phyloP scores from a whole-genome alignment of 2,329 filamentous ascomycete genomes.

The Colletotrichum viniferum region DNA sequence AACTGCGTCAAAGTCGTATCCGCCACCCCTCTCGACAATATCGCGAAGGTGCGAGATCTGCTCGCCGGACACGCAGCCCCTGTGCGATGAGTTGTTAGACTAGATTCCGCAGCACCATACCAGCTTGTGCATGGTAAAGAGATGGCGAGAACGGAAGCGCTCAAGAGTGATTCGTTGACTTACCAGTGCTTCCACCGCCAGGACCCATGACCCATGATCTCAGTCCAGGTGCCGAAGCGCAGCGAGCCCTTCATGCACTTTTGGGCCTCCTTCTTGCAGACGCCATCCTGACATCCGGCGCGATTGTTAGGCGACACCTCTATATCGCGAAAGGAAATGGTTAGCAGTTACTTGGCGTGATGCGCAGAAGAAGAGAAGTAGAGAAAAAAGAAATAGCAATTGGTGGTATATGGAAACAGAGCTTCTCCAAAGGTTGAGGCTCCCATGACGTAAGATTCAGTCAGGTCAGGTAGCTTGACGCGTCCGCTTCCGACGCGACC shows the following conservation, averaged over 20 bases:
- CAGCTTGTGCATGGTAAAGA: background rate
- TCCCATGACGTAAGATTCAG: constrained; percentile 6
- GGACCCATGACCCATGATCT: constrained; percentile 62
- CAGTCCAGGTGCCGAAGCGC: constrained; percentile 77
- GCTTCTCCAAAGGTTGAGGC: background rate
- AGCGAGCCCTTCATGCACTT: constrained; percentile 84
- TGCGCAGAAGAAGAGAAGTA: background rate
- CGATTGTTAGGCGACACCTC: constrained; percentile 75
- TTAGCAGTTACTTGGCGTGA: background rate
- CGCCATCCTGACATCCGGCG: constrained; percentile 73
- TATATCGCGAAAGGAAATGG: constrained; percentile 37
- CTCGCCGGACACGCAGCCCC: constrained; percentile 87
- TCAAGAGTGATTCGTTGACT: constrained; percentile 26
- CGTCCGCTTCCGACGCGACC: background rate
- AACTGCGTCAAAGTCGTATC: constrained; percentile 67
- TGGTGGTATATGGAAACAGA: background rate
- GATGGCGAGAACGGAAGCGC: background rate
- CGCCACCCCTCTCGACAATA: constrained; percentile 50
- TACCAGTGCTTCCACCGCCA: constrained; percentile 91
- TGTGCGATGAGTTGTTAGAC: constrained; percentile 36
- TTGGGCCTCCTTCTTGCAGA: constrained; percentile 71
- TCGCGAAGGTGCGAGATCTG: constrained; percentile 71
- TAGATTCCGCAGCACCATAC: background rate
- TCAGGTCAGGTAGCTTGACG: background rate
- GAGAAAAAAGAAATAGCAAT: background rate